Conservation (phyloP, 768 basidiomycete species). For the Rhodosporidiobolus odoratus region DNA sequence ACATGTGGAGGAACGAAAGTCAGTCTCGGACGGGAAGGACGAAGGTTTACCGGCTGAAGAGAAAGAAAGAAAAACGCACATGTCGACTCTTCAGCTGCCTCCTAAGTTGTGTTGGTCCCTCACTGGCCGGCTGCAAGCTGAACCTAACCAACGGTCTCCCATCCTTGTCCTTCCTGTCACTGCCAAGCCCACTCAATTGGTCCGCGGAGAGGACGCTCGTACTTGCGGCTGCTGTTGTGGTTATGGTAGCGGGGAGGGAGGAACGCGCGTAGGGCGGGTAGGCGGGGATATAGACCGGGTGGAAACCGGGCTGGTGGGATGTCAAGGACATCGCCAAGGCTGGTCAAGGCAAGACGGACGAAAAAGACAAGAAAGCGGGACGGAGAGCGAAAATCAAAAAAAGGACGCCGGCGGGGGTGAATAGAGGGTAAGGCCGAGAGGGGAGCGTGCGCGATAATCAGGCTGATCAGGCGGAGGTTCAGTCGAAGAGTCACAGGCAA, state of each 20-base stretch:
- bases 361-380: background rate
- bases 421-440: too few species aligned
- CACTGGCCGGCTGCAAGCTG: too few species aligned
- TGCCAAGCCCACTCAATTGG: too few species aligned
- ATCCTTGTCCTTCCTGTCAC: background rate
- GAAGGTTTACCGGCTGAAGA: background rate
- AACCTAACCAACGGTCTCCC: background rate
- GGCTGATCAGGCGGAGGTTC: too few species aligned
- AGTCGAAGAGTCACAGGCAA: too few species aligned
- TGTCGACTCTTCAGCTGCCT: slow-evolving; percentile 18
- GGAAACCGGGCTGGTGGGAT: background rate
- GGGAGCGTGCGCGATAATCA: too few species aligned
- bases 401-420: too few species aligned
- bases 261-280: background rate
- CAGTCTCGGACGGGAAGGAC: too few species aligned
- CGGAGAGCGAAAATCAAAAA: too few species aligned
- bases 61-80: background rate
- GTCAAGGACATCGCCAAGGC: background rate
- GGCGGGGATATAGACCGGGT: background rate
- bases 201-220: background rate
- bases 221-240: background rate
- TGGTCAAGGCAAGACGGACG: background rate
- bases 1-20: too few species aligned
- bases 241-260: background rate
- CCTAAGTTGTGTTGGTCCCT: background rate